phyloP scores from a whole-genome alignment of 2,329 filamentous ascomycete genomes.

The Helicocarpus griseus region DNA sequence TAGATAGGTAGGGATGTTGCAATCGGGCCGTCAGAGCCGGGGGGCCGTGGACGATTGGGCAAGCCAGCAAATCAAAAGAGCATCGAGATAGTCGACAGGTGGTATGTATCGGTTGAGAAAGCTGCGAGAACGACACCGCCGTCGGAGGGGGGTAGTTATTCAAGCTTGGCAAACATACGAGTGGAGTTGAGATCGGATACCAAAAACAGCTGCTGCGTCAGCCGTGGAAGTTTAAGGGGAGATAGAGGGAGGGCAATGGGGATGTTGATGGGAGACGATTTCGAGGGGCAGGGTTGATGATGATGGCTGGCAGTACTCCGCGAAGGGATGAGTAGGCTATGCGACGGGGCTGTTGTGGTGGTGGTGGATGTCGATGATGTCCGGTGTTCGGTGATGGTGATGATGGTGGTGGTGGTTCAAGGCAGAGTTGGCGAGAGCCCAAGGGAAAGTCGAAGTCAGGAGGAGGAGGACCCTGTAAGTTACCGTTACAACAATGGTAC shows the following conservation, averaged over 20 bases:
- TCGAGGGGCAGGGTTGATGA: background rate
- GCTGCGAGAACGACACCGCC: background rate
- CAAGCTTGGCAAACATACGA: background rate
- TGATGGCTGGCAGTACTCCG: background rate
- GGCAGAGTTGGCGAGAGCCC: background rate
- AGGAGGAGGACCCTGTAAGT: background rate
- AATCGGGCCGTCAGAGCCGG: background rate
- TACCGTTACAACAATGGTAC: background rate
- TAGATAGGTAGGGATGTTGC: background rate
- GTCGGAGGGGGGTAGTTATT: conserved; percentile 6
- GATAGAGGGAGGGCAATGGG: background rate
- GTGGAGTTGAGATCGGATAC: background rate
- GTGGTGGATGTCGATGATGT: too few relatives aligned
- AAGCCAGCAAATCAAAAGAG: background rate
- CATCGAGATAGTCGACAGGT: background rate
- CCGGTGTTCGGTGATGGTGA: too few relatives aligned
- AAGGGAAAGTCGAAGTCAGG: background rate
- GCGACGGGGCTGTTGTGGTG: background rate
- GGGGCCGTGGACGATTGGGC: background rate
- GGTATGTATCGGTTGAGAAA: conserved; percentile 5
- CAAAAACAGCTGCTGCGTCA: background rate
- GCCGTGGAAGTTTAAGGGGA: background rate
- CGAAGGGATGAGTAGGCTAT: background rate
- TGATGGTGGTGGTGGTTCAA: background rate
- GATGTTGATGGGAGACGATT: background rate